Evolutionary conservation across 352 stramenopile genomes (phyloP), one percentile per base, ranked within the genome.

Genomic region (Phytophthora hybrid): DNA sequence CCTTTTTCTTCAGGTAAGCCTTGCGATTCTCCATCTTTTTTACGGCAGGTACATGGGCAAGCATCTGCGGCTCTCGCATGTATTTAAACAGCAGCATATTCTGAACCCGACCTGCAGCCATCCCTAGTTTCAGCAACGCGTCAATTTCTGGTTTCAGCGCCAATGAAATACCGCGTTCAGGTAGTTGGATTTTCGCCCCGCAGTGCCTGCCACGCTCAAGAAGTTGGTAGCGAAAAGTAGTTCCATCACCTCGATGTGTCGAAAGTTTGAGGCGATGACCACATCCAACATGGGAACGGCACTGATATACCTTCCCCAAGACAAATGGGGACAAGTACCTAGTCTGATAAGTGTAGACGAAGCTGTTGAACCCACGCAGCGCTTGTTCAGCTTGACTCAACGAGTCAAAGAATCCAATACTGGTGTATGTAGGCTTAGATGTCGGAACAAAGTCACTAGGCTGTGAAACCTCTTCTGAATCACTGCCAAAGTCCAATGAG

Each of bases 271-370:
- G n/a, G n/a, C n/a, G n/a, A n/a, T n/a, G n/a, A n/a, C n/a, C n/a
- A n/a, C n/a, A 60, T 0, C 61, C 21, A 21, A 59, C 5, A 32
- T 68, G 61, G 7, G 51, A 68, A 31, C 61, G 49, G 23, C 61
- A 68, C 16, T 60, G 61, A 34, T 46, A 60, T 6, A 60, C 61
- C 16, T 68, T 60, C 13, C 49, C 34, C 13, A 68, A 26, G 1
- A 66, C 47, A 10, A 59, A 59, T 37, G 32, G 19, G 8, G 47
- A 66, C 0, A 59, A 10, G n/a, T 66, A 59, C 49, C 60, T 34
- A 26, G 49, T 59, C 4, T 34, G 60, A 53, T 59, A 66, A 0
- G 60, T 66, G n/a, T 53, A 66, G 13, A 66, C 21, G 37, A 66
- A 59, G 8, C 31, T 16, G n/a, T 59, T 66, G 18, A 66, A 66